Percentiles rank a stretch among this genome's conserved stretches.
phyloP scores from a whole-genome alignment of 768 basidiomycete genomes.

The Amanita rimosa region DNA sequence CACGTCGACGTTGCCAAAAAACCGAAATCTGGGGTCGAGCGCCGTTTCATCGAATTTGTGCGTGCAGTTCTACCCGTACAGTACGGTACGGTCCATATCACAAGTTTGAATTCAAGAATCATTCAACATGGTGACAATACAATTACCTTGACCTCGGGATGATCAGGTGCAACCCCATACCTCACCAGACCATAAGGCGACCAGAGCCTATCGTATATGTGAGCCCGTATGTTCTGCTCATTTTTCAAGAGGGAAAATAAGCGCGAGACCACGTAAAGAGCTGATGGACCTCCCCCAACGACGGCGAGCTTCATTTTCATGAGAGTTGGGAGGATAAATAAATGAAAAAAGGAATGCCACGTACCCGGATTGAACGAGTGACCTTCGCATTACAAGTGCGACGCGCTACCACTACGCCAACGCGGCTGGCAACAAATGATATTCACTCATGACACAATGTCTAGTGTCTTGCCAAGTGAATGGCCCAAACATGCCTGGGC shows the following conservation, averaged over 20 bases:
- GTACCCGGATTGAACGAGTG: slow-evolving; percentile 35
- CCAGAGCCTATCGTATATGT: slow-evolving; percentile 89
- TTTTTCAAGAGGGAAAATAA: slow-evolving; percentile 50
- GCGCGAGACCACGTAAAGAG: slow-evolving; percentile 87
- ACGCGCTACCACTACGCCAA: slow-evolving; percentile 35
- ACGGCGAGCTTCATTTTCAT: slow-evolving; percentile 84
- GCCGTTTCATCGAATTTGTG: slow-evolving; percentile 87
- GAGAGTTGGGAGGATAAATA: no score
- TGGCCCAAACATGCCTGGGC: not conserved
- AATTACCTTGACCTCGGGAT: slow-evolving; percentile 93
- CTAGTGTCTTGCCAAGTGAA: no score
- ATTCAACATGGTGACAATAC: slow-evolving; percentile 2
- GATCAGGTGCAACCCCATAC: slow-evolving; percentile 96
- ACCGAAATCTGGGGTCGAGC: slow-evolving; percentile 68
- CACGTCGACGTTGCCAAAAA: slow-evolving; percentile 86
- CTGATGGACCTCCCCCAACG: slow-evolving; percentile 93
- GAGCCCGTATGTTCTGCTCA: slow-evolving; percentile 35
- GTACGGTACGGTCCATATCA: slow-evolving; percentile 1
- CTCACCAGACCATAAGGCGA: slow-evolving; percentile 91
- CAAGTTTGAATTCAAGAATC: no score
- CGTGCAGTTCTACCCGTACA: slow-evolving; percentile 93
- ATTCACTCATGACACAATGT: no score
- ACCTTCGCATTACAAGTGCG: slow-evolving; percentile 34
- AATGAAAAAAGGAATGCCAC: slow-evolving; percentile 22
- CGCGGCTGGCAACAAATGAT: no score